Percentiles rank a stretch among this genome's conserved stretches.
Conservation (phyloP, 2,329 filamentous ascomycete species). For the Sporothrix pallida region DNA sequence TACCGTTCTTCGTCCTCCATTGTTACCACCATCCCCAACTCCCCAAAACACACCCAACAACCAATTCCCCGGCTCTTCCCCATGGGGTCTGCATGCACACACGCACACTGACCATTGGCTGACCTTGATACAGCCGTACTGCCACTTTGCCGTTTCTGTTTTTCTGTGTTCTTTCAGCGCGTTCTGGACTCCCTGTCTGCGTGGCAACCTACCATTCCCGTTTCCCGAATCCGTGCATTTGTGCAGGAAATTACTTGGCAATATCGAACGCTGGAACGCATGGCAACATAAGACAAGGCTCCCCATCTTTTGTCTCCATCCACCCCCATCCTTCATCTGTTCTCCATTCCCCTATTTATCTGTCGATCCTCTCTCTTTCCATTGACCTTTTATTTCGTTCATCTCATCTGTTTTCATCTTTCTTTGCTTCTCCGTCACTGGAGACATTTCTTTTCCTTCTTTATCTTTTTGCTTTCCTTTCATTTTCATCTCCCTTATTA, state of each 20-base stretch:
- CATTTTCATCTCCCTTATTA: neutral
- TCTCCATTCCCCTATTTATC: slow-evolving; percentile 9
- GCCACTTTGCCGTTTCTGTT: neutral
- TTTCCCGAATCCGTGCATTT: too few species aligned
- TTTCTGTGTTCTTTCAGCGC: too few species aligned
- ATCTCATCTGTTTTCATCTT: slow-evolving; percentile 1
- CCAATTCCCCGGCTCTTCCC: slow-evolving; percentile 20
- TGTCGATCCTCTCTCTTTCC: neutral
- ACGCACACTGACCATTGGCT: neutral
- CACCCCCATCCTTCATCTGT: neutral
- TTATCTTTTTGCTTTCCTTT: neutral
- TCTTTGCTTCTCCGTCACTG: neutral
- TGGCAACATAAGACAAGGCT: slow-evolving; percentile 15
- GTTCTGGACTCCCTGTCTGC: neutral
- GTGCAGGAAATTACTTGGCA: too few species aligned
- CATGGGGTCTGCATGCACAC: slow-evolving; percentile 22
- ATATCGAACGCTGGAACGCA: neutral
- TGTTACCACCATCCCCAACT: neutral
- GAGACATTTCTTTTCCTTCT: neutral
- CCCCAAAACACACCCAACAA: neutral
- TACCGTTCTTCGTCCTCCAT: neutral
- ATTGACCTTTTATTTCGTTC: neutral
- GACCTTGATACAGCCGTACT: neutral
- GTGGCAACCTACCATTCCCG: neutral
- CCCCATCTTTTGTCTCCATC: slow-evolving; percentile 2